Evolutionary conservation across 1,284 basidiomycete species (phyloP), one percentile per base, ranked within the genome.

Genomic region (Laetiporus sulphureus): DNA sequence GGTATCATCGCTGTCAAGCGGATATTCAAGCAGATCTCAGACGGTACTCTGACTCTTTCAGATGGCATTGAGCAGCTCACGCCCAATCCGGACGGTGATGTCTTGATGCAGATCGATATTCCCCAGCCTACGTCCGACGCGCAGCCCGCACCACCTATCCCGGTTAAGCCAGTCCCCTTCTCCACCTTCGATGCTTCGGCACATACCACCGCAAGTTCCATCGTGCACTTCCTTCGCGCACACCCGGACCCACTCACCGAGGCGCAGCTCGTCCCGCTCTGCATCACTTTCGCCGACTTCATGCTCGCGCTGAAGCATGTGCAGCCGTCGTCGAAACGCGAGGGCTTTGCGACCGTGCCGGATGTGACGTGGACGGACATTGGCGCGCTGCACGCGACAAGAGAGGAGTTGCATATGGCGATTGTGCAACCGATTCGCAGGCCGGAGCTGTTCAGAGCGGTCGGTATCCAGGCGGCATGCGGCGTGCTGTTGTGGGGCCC

Each of bases 401-500:
- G 94, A 19, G 91, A 95, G 51, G 95, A 97, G 66, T 72, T 99
- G 30, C 87, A 93, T 54, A 97, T 98, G 91, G 90, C 92, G 12
- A 91, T 99, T 50, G 93, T 99, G 3, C 91, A 97, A 58, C 95
- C 95, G 2, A 95, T 99, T 54, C 75, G 79, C 38, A 70, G 88
- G 34, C 95, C 95, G 0, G 92, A 94, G 59, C 62, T 98, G 1
- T 99, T 98, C 65, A 77, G 66, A 37, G 75, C 76, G 1, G 84
- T 97, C 2, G 95, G 94, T 10, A 91, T 96, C 48, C 79, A 83
- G 32, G 82, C 88, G 6, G 80, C 88, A 0, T 88, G 91, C 59
- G 95, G 95, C 2, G 95, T 98, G 1, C 69, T 98, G 16, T 68
- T 98, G n/a, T 99, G 94, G 95, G 95, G 95, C 13, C 95, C 95